A percentile compares a stretch with the other conserved stretches of the same genome.
Conservation (phyloP, 1,284 basidiomycete species). For the Cryptococcus sp. region DNA sequence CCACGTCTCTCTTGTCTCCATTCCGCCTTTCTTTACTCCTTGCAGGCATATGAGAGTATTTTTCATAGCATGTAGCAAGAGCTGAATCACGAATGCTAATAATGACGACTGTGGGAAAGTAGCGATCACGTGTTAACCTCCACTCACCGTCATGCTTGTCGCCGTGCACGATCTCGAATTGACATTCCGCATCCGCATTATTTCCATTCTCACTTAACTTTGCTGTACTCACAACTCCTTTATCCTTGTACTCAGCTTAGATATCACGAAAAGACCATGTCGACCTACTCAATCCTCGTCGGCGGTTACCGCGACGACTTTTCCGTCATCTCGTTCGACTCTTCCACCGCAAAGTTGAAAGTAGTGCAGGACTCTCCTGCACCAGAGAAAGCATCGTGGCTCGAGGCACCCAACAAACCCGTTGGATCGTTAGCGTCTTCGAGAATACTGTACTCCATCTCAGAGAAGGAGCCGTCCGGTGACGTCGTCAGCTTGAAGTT, state of each 20-base stretch:
- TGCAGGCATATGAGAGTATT: too few relatives aligned
- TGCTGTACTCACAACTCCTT: too few relatives aligned
- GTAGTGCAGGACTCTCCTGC: constrained; percentile 30
- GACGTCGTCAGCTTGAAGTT: constrained; percentile 31
- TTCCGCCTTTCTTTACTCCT: too few relatives aligned
- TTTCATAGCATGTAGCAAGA: too few relatives aligned
- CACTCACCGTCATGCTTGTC: too few relatives aligned
- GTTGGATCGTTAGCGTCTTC: constrained; percentile 5
- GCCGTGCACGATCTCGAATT: too few relatives aligned
- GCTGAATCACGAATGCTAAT: too few relatives aligned
- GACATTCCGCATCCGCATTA: too few relatives aligned
- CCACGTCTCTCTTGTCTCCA: too few relatives aligned
- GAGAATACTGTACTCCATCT: constrained; percentile 37
- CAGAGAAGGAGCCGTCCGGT: constrained; percentile 37
- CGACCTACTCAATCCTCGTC: constrained; percentile 38
- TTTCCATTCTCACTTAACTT: too few relatives aligned
- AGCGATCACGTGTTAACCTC: too few relatives aligned
- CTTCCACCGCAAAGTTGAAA: constrained; percentile 31
- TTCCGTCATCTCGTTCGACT: constrained; percentile 37
- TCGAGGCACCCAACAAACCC: constrained; percentile 26
- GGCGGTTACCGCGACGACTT: constrained; percentile 41
- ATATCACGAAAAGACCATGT: constrained; percentile 8
- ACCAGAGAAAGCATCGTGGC: constrained; percentile 43
- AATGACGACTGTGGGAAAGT: too few relatives aligned
- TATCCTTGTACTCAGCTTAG: background rate